Evolutionary conservation across 371 early-diverging fungal genomes (phyloP).

Genomic region (Mucor irregularis): DNA sequence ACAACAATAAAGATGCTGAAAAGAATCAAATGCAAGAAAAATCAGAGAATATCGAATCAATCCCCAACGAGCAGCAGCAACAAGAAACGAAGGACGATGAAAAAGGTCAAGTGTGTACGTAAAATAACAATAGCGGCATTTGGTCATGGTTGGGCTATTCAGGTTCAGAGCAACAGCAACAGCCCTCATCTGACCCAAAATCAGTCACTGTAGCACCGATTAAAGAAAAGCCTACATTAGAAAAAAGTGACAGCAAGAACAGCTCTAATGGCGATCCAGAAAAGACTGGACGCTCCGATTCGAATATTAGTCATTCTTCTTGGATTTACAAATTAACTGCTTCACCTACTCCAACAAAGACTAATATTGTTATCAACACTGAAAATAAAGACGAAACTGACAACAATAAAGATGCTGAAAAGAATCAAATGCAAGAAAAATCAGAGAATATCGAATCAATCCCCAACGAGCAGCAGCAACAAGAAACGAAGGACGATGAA

Average conservation of each 20-base stretch:
- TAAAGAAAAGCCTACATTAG: neutral
- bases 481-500: neutral
- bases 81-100: neutral
- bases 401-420: neutral
- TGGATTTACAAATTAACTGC: constrained; percentile 12
- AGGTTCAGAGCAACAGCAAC: neutral
- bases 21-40: neutral
- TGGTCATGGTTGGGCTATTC: constrained; percentile 27
- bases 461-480: neutral
- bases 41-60: neutral
- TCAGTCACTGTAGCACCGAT: neutral
- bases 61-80: neutral
- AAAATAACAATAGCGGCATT: neutral
- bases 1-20: neutral
- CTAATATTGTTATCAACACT: neutral
- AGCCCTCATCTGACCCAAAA: neutral
- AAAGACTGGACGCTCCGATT: neutral
- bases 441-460: neutral
- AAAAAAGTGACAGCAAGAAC: neutral
- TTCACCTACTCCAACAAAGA: neutral
- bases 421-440: neutral
- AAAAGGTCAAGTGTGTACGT: neutral
- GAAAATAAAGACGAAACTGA: neutral
- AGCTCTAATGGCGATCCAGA: no score
- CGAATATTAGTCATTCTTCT: constrained; percentile 17